phyloP scores from a whole-genome alignment of 164 flowering plant species.

The Chloranthus sessilifolius region DNA sequence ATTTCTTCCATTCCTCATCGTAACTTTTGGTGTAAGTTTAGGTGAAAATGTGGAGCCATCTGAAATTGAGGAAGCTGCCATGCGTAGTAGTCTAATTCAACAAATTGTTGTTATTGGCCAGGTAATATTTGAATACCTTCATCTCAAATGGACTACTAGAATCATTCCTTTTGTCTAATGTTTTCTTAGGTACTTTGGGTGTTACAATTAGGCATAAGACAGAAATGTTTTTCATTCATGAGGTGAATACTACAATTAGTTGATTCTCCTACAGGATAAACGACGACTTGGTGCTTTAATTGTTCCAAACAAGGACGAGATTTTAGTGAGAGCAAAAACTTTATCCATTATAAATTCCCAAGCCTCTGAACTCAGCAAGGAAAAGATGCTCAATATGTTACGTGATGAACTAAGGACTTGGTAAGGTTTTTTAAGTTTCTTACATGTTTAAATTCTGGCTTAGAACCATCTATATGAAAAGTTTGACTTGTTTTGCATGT shows the following conservation, averaged over 20 bases:
- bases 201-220: not conserved
- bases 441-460: not conserved
- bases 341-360: constrained; percentile 30
- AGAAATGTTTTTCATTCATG: no score
- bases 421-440: constrained; percentile 26
- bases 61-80: constrained; percentile 82
- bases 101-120: constrained; percentile 96
- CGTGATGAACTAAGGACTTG: constrained; percentile 57
- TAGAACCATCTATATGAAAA: no score
- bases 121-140: constrained; percentile 28
- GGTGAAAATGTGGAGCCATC: constrained; percentile 97
- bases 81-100: constrained; percentile 70
- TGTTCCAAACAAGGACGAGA: constrained; percentile 83
- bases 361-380: constrained; percentile 46
- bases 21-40: constrained; percentile 10
- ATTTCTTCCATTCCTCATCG: not conserved
- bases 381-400: constrained; percentile 36
- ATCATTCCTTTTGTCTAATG: not conserved
- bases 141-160: not conserved
- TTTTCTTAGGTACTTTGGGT: constrained; percentile 3
- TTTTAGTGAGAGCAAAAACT: constrained; percentile 39
- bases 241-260: no score
- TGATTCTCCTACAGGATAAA: constrained; percentile 52
- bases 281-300: constrained; percentile 88
- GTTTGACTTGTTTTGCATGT: no score